Evolutionary conservation across 495 filamentous ascomycete genomes (phyloP), one percentile per base, ranked within the genome.

Genomic region (Staphylotrichum longicolle): DNA sequence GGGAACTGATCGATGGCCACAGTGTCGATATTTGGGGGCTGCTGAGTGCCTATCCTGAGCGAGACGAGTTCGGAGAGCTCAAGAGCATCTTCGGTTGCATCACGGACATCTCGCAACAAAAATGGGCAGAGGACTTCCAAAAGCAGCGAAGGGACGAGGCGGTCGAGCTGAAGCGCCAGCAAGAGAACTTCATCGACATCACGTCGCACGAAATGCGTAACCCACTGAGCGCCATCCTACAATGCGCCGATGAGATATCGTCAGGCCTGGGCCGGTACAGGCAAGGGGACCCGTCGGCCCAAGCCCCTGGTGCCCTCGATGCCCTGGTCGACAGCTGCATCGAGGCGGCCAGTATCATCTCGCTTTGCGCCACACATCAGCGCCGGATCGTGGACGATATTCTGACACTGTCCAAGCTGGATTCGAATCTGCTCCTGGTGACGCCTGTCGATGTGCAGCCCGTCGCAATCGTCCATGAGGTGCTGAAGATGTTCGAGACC

Each of bases 161-260:
- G 5, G 80, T 88, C 52, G 84, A 86, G 61, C 79, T 82, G 46
- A 88, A 89, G 68, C 75, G 83, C 41, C 84, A 88, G 61, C 86
- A 89, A 63, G 86, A 93, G 68, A 91, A 91, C 61, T 95, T 93
- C 71, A 93, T 94, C 67, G 90, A 93, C 70, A 93, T 91, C 63
- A 92, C 88, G 7, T 91, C 87, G 63, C 91, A 96, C 66, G 91
- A 96, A 67, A 90, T 94, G 79, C 83, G 90, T 8, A 96, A 94
- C 63, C 91, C 91, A 2, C 78, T 94, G 8, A 88, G 84, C 48
- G 90, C 90, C 7, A 91, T 93, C 49, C 73, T 93, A 40, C 89
- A 93, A 72, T 92, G 88, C 68, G 85, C 87, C 5, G 90, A 94
- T 65, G 88, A 92, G 70, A 91, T 93, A 35, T 68, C 80, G 7